These are phyloP conservation scores for Colletotrichum cuscutae DNA, from an alignment of 2,329 filamentous ascomycete species.

Conservation along the genomic window DNA sequence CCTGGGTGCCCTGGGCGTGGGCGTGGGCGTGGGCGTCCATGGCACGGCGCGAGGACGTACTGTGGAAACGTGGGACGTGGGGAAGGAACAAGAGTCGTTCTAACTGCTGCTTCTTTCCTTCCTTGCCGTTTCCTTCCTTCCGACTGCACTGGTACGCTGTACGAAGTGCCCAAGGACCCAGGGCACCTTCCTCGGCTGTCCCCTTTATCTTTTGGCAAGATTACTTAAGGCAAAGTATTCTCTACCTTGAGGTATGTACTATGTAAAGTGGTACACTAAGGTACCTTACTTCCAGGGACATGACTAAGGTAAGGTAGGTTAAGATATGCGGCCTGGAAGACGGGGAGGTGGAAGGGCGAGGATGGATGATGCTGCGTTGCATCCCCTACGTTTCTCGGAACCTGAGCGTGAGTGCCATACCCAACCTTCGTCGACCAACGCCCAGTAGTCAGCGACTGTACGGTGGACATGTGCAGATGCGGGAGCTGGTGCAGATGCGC, in stretches of 20 bases:
- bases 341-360: too few relatives aligned
- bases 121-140: background rate
- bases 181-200: background rate
- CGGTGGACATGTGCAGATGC: background rate
- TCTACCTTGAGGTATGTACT: too few relatives aligned
- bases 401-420: background rate
- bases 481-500: conserved; percentile 1
- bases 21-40: background rate
- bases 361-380: background rate
- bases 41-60: background rate
- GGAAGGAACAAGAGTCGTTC: background rate
- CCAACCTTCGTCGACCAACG: background rate
- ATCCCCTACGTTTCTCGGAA: conserved; percentile 11
- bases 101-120: background rate
- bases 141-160: background rate
- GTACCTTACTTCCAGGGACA: too few relatives aligned
- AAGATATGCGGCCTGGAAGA: background rate
- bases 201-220: too few relatives aligned
- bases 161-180: background rate
- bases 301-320: too few relatives aligned
- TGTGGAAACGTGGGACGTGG: background rate
- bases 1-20: background rate
- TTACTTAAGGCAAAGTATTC: too few relatives aligned
- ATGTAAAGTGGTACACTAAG: too few relatives aligned
- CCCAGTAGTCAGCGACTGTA: background rate